Conservation (phyloP, 2,329 filamentous ascomycete genomes). For the Penicillium vulpinum region DNA sequence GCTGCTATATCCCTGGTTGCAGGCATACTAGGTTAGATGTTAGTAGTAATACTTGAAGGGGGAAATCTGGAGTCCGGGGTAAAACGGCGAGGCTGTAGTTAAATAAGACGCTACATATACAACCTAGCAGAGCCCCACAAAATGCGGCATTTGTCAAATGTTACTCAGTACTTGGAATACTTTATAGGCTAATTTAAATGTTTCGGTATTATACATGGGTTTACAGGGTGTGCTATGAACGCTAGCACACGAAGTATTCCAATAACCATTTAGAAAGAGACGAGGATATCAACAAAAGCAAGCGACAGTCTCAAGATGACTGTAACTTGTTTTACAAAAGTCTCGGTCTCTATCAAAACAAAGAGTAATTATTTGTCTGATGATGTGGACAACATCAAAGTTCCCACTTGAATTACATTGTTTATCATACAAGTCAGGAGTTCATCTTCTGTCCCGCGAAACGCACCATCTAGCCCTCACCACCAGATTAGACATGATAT, state of each 20-base stretch:
- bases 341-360: too few species aligned
- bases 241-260: background rate
- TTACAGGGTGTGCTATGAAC: too few species aligned
- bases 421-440: background rate
- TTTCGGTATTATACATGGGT: too few species aligned
- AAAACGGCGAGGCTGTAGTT: too few species aligned
- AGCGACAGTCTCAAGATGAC: background rate
- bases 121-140: too few species aligned
- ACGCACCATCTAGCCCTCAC: constrained; percentile 14
- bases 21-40: background rate
- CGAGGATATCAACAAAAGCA: too few species aligned
- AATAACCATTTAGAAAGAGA: background rate
- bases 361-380: background rate
- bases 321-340: background rate
- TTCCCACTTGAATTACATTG: background rate
- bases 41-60: background rate
- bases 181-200: too few species aligned
- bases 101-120: too few species aligned
- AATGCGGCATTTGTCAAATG: too few species aligned
- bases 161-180: too few species aligned
- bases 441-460: background rate
- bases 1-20: background rate
- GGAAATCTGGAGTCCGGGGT: background rate
- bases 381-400: background rate
- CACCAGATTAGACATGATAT: constrained; percentile 14